Evolutionary conservation across 2,329 filamentous ascomycete genomes (phyloP).

Genomic region (Colletotrichum tabaci): DNA sequence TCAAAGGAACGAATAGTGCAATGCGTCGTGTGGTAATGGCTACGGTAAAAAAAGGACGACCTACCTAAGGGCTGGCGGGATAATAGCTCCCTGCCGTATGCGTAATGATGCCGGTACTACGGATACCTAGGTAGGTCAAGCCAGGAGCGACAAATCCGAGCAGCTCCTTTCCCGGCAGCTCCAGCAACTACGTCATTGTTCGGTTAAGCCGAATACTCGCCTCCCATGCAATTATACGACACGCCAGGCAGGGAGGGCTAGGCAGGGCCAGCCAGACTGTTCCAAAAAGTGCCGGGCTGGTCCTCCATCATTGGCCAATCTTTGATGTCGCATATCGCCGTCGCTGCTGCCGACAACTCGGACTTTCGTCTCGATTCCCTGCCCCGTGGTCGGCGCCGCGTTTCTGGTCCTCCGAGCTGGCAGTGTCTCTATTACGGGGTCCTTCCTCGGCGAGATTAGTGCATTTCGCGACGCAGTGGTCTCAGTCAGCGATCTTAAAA

Average conservation of each 20-base stretch:
- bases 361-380: conserved; percentile 33
- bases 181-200: conserved; percentile 38
- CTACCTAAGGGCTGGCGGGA: conserved; percentile 20
- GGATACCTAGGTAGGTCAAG: conserved; percentile 9
- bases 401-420: conserved; percentile 28
- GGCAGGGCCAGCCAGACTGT: background rate
- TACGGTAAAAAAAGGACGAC: conserved; percentile 1
- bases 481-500: conserved; percentile 36
- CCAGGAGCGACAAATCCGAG: conserved; percentile 34
- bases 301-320: background rate
- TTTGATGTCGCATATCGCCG: conserved; percentile 2
- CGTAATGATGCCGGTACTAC: conserved; percentile 38
- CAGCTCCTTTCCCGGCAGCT: conserved; percentile 32
- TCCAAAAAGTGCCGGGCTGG: background rate
- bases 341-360: conserved; percentile 24
- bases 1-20: conserved; percentile 4
- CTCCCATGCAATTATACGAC: conserved; percentile 37
- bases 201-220: conserved; percentile 37
- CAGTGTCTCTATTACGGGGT: conserved; percentile 27
- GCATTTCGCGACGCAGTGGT: conserved; percentile 3
- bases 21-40: conserved; percentile 6
- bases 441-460: conserved; percentile 14
- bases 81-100: conserved; percentile 35
- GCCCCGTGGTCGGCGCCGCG: conserved; percentile 29
- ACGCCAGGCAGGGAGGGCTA: background rate